phyloP scores from a whole-genome alignment of 73 alveolate species.

The Paramecium pentaurelia region DNA sequence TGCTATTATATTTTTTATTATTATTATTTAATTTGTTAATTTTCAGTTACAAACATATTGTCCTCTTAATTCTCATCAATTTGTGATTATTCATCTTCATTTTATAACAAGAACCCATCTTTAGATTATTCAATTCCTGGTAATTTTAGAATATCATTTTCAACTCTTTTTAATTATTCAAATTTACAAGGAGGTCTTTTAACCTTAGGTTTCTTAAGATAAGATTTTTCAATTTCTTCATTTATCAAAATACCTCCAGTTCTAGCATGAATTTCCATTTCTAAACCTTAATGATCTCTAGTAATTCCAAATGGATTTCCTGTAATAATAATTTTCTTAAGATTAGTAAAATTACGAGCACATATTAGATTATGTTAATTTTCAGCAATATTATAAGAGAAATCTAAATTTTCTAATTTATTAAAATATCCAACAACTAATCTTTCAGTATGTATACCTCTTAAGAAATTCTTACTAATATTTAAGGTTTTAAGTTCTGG shows the following conservation, averaged over 20 bases:
- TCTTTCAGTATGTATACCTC: conserved; percentile 62
- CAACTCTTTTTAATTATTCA: conserved; percentile 58
- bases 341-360: conserved; percentile 55
- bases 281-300: conserved; percentile 59
- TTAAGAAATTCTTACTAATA: conserved; percentile 42
- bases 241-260: conserved; percentile 56
- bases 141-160: conserved; percentile 43
- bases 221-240: conserved; percentile 55
- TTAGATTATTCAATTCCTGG: conserved; percentile 33
- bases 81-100: not conserved
- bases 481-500: conserved; percentile 30
- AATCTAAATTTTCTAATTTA: conserved; percentile 34
- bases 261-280: conserved; percentile 65
- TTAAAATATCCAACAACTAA: conserved; percentile 46
- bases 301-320: conserved; percentile 58
- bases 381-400: conserved; percentile 57
- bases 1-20: not conserved
- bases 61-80: conserved; percentile 48
- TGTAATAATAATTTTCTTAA: conserved; percentile 30
- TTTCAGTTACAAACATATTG: conserved; percentile 57
- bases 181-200: conserved; percentile 46
- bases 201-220: conserved; percentile 25
- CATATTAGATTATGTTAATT: conserved; percentile 58
- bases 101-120: not conserved
- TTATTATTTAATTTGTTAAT: not conserved